Evolutionary conservation across 495 filamentous ascomycete species (phyloP), one percentile per base, ranked within the genome.

Genomic region (Neurospora discreta): DNA sequence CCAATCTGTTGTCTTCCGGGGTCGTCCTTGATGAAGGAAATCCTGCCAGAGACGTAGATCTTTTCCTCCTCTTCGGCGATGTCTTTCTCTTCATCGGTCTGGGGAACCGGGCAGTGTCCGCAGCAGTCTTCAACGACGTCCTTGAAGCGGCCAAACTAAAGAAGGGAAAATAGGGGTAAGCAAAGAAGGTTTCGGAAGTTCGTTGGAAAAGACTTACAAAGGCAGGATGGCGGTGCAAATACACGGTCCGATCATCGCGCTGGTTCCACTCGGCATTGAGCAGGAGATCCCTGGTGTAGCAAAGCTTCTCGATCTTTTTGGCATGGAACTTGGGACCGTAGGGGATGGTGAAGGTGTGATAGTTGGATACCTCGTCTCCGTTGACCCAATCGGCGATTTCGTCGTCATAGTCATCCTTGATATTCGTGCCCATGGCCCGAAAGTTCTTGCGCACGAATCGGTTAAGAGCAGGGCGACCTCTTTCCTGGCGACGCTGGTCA

Each of bases 241-340:
- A 87, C 3, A 93, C 89, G 44, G 87, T 82, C 20, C 92, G 85
- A 39, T 92, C 87, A 20, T 92, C 87, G 0, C 84, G 84, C 73
- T 89, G 87, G 74, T 94, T 95, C 92, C 92, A 95, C 76, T 95
- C 91, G 0, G 92, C 91, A 74, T 95, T 95, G 11, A 95, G 85
- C n/a, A 95, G 83, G 15, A 94, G 78, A 76, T 95, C 92, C 72
- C 90, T 90, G 4, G 90, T 91, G 78, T 92, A 94, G 40, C 93
- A 85, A 0, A 93, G 81, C 74, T 90, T 92, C 77, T 94, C 91
- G 69, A 94, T 93, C 76, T 87, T 91, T 69, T 86, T 87, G 9
- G 91, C 90, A 70, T 91, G 83, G 76, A 89, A 92, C 71, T 84
- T 89, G 5, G 78, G 77, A 10, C 92, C 92, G 70, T 95, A 95